Evolutionary conservation across 2,329 filamentous ascomycete species (phyloP), one percentile per base, ranked within the genome.

Genomic region (Penicillium expansum): DNA sequence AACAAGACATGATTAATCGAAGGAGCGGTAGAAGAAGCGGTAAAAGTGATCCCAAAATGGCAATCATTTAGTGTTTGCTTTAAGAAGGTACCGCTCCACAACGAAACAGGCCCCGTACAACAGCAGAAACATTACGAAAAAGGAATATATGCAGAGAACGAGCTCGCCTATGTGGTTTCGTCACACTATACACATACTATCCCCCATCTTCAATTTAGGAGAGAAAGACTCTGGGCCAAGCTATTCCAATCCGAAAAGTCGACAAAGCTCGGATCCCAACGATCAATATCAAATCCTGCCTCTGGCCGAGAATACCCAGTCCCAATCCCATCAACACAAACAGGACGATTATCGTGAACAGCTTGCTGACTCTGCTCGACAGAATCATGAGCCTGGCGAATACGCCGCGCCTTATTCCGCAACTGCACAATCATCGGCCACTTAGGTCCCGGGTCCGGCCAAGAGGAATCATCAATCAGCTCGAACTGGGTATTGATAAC

Each of bases 161-260:
- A 32, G 20, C 44, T n/a, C 16, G 0, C 13, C 16, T 29, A 29
- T 29, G 11, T 29, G 24, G 3, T 18, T 29, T 13, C 5, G 16
- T 29, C 41, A 18, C 16, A 29, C 5, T 29, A 6, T 29, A 29
- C 27, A 29, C 27, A 10, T 24, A 1, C 24, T 24, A 14, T 24
- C 41, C 41, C 24, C 13, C 32, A 37, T 18, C 16, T 8, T 49
- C 47, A 49, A 11, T 9, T n/a, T 30, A 43, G 47, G 20, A 52
- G 56, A 27, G 53, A 39, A 48, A 61, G 37, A 47, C 43, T 59
- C 35, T 63, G 57, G 13, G 56, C 53, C 48, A 64, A 43, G 48
- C 56, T 57, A 45, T 61, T 62, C 65, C 64, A 67, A 53, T 67
- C 64, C 0, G 58, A 57, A 52, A 61, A 62, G 13, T 61, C 64